These are phyloP conservation scores for Coemansia sp. DNA, from an alignment of 192 early-diverging fungal species.

Conservation along the genomic window DNA sequence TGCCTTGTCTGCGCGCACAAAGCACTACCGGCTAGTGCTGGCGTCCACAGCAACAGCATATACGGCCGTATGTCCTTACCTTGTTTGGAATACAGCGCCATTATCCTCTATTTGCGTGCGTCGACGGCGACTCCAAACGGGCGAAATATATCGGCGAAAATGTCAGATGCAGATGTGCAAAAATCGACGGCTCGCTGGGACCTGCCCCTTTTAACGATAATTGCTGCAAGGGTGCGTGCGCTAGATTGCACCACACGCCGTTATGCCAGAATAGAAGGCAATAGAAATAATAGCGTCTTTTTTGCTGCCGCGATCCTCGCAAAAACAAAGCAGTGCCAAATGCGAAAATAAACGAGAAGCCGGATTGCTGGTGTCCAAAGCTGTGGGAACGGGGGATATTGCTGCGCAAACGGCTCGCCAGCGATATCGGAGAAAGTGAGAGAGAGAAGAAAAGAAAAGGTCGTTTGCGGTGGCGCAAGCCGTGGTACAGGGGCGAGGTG, in stretches of 20 bases:
- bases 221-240: background rate
- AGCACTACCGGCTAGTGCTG: too few species aligned
- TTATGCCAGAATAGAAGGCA: too few species aligned
- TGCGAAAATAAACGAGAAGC: background rate
- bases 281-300: background rate
- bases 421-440: too few species aligned
- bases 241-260: background rate
- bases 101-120: background rate
- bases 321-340: background rate
- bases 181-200: background rate
- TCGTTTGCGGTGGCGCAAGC: background rate
- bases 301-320: background rate
- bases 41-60: background rate
- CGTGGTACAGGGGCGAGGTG: background rate
- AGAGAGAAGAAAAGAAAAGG: background rate
- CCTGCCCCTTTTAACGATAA: background rate
- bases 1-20: too few species aligned
- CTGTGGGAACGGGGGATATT: background rate
- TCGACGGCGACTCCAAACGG: background rate
- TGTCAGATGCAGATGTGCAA: background rate
- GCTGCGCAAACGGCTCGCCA: background rate
- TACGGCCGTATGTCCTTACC: background rate
- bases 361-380: background rate
- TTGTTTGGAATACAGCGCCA: conserved; percentile 9
- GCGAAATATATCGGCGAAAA: background rate